A percentile compares a stretch with the other conserved stretches of the same genome.
phyloP scores from a whole-genome alignment of 768 basidiomycete species.

The Hygrocybe punicea region DNA sequence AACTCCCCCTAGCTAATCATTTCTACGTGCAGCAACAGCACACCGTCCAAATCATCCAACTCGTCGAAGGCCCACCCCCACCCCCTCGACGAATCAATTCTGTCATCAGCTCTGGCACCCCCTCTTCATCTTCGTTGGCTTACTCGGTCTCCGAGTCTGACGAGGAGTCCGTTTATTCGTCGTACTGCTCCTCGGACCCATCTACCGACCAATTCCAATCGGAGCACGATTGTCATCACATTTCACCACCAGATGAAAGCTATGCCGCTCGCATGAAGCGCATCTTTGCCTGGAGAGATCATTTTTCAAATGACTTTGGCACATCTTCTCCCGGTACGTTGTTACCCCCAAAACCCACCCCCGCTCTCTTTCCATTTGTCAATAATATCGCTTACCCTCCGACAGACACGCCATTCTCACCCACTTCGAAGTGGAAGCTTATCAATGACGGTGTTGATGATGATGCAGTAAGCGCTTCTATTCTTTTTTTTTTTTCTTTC shows the following conservation, averaged over 20 bases:
- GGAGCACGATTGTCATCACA: neutral
- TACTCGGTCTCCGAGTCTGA: slow-evolving; percentile 23
- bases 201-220: slow-evolving; percentile 33
- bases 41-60: slow-evolving; percentile 66
- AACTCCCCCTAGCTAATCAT: slow-evolving; percentile 39
- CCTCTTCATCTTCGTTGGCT: slow-evolving; percentile 38
- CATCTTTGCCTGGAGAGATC: slow-evolving; percentile 69
- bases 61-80: slow-evolving; percentile 63
- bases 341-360: slow-evolving; percentile 9
- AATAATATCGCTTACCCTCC: slow-evolving; percentile 9
- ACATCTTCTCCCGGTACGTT: slow-evolving; percentile 27
- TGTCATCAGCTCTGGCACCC: slow-evolving; percentile 35
- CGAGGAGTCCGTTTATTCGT: slow-evolving; percentile 48
- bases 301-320: slow-evolving; percentile 45
- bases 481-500: neutral
- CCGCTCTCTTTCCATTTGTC: neutral
- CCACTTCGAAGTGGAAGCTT: slow-evolving; percentile 52
- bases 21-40: slow-evolving; percentile 49
- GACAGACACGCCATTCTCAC: slow-evolving; percentile 32
- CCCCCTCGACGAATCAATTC: slow-evolving; percentile 46
- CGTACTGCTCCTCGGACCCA: slow-evolving; percentile 70
- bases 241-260: slow-evolving; percentile 41
- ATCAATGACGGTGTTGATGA: slow-evolving; percentile 40
- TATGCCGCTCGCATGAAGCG: slow-evolving; percentile 58
- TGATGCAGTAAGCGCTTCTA: slow-evolving; percentile 35